A percentile compares a stretch with the other conserved stretches of the same genome.
Evolutionary conservation across 2,329 filamentous ascomycete species (phyloP).

Genomic region (Dryadomyces quercivorus): DNA sequence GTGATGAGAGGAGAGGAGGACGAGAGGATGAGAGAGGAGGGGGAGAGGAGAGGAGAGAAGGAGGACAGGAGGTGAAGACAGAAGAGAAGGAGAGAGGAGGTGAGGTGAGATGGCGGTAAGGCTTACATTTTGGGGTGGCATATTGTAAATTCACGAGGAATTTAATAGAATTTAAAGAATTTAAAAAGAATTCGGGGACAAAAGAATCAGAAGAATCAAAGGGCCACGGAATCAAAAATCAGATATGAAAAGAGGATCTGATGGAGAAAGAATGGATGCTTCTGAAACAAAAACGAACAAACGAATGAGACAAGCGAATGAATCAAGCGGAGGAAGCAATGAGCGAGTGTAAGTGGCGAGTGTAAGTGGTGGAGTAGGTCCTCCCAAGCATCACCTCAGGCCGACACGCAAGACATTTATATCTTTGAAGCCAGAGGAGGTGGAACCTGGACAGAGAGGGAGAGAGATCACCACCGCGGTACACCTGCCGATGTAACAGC

Average conservation of each 20-base stretch:
- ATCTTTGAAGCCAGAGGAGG: not conserved
- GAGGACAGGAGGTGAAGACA: not conserved
- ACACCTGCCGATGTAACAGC: not conserved
- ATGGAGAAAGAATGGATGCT: no score
- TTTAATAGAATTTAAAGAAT: no score
- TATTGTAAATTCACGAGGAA: not conserved
- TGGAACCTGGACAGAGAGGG: not conserved
- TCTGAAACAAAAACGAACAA: not conserved
- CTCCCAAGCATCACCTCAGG: not conserved
- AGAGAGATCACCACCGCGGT: not conserved
- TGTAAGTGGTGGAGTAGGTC: not conserved
- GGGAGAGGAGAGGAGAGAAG: not conserved
- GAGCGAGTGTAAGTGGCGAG: not conserved
- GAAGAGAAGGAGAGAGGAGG: not conserved
- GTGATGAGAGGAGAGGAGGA: not conserved
- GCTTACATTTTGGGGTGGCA: not conserved
- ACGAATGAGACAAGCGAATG: not conserved
- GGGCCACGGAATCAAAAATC: no score
- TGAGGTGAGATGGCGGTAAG: not conserved
- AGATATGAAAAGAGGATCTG: no score
- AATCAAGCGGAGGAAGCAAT: not conserved
- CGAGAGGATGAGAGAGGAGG: not conserved
- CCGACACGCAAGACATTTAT: not conserved
- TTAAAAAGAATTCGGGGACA: no score
- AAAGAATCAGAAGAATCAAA: no score